A percentile compares a stretch with the other conserved stretches of the same genome.
These are phyloP conservation scores for Phoma sp. DNA, from an alignment of 2,329 filamentous ascomycete species.

Conservation along the genomic window DNA sequence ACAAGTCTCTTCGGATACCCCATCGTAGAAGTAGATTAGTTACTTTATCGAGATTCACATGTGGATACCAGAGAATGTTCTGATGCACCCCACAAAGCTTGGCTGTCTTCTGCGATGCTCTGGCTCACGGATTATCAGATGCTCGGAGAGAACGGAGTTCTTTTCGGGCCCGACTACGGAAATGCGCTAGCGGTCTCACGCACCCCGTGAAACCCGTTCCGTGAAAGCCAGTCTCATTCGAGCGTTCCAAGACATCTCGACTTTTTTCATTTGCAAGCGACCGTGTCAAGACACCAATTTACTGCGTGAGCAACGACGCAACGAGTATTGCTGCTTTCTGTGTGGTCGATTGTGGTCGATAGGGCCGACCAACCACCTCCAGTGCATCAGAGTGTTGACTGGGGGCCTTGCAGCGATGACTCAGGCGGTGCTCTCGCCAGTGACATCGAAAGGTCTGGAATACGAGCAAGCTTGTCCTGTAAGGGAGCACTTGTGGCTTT, in stretches of 20 bases:
- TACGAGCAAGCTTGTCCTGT: slow-evolving; percentile 1
- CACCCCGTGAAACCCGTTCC: slow-evolving; percentile 1
- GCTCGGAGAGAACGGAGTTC: slow-evolving; percentile 3
- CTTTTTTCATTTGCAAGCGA: neutral
- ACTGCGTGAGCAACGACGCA: neutral
- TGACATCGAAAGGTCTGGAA: neutral
- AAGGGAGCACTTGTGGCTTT: neutral
- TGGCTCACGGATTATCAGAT: neutral
- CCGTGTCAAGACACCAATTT: neutral
- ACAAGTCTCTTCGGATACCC: slow-evolving; percentile 7
- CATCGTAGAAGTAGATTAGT: neutral
- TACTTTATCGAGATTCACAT: neutral
- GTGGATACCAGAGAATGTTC: neutral
- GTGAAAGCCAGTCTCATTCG: neutral
- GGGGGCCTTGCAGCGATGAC: slow-evolving; percentile 9
- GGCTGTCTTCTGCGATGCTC: neutral
- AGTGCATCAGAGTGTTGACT: neutral
- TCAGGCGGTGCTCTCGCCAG: neutral
- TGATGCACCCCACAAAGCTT: slow-evolving; percentile 11
- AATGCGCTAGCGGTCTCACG: neutral
- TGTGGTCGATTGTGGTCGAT: neutral
- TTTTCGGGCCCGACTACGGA: neutral
- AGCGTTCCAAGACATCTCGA: neutral
- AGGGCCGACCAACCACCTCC: neutral
- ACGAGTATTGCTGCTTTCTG: too few species aligned